Evolutionary conservation across 495 filamentous ascomycete genomes (phyloP).

Genomic region (Mycothermus thermophilus): DNA sequence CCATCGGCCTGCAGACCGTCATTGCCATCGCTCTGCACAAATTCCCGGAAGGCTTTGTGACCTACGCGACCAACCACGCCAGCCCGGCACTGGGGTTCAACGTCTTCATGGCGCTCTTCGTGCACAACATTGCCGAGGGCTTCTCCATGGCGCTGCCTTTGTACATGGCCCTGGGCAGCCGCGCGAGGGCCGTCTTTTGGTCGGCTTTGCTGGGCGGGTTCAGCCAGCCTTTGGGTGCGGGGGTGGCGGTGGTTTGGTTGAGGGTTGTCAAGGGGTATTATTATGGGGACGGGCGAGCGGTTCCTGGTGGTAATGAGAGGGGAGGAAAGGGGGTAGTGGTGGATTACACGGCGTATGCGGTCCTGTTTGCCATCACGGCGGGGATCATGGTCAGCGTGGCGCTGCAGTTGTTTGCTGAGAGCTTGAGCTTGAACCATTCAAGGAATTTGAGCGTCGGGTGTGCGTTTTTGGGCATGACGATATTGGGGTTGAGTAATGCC

Average conservation of each 20-base stretch:
- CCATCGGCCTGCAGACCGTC: conserved; percentile 83
- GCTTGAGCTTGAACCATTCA: conserved; percentile 66
- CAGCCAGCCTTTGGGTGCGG: conserved; percentile 76
- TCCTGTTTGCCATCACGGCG: conserved; percentile 77
- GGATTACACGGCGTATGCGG: conserved; percentile 65
- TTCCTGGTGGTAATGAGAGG: too few species aligned
- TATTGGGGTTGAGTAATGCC: conserved; percentile 78
- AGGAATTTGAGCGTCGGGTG: conserved; percentile 66
- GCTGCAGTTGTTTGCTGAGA: conserved; percentile 78
- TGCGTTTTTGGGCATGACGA: conserved; percentile 78
- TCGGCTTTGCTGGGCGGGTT: conserved; percentile 70
- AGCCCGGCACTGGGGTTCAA: conserved; percentile 75
- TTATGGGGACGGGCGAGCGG: conserved; percentile 4
- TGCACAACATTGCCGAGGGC: conserved; percentile 95
- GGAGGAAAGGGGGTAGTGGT: conserved; percentile 28
- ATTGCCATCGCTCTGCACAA: conserved; percentile 94
- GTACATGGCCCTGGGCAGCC: conserved; percentile 69
- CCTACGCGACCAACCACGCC: conserved; percentile 94
- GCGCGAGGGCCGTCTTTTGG: conserved; percentile 70
- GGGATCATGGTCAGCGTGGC: conserved; percentile 93
- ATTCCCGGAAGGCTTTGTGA: conserved; percentile 95
- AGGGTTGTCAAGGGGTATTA: conserved; percentile 40
- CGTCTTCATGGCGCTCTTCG: conserved; percentile 89
- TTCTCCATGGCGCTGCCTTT: conserved; percentile 87
- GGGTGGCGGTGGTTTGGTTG: conserved; percentile 73